Base-by-base conservation (phyloP, 176 grass and related monocot species). In the Echinochloa phyllopogon region DNA sequence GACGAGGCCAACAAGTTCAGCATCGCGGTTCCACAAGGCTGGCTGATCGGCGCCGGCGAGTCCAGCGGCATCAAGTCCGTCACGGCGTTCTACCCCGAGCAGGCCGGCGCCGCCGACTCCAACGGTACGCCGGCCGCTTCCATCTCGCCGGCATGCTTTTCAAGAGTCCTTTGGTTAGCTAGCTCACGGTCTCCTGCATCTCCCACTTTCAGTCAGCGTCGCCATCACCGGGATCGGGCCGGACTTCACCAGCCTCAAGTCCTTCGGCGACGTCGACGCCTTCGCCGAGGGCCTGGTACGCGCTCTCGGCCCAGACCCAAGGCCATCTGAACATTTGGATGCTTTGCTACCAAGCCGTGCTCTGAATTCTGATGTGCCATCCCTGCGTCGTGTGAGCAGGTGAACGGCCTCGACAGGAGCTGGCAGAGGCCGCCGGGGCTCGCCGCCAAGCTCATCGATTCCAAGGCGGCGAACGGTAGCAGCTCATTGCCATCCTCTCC, bases 241-340 rank as follows among this genome's bases (percentile, higher is more conserved):
- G n/a, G 96, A 98, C 87, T 98, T 95, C 89, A 98, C 96, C 76
- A 98, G 89, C 83, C 83, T 95, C 52, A 90, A 90, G 58, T 98
- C 96, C 41, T 98, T 98, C 57, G 96, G 96, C 65, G 83, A 74
- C 25, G 96, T 95, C 41, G 93, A 98, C 65, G 87, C 88, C 56
- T 98, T 98, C 83, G 96, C 96, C 5, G 96, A 98, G 81, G 93
- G 8, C 48, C 55, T 98, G 91, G 96, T 98, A 76, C 9, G 20
- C 7, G 25, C 23, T 5, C 14, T 41, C 15, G 6, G 4, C 11
- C 76, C n/a, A n/a, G n/a, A n/a, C n/a, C n/a, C n/a, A 49, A 27
- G n/a, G 7, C 21, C 24, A 3, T n/a, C 43, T 25, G 42, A 44
- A 69, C 39, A 1, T 37, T 37, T 40, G 39, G 3, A 59, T 58